Base-by-base conservation (phyloP, 2,329 filamentous ascomycete genomes). In the Hymenoscyphus scutula region DNA sequence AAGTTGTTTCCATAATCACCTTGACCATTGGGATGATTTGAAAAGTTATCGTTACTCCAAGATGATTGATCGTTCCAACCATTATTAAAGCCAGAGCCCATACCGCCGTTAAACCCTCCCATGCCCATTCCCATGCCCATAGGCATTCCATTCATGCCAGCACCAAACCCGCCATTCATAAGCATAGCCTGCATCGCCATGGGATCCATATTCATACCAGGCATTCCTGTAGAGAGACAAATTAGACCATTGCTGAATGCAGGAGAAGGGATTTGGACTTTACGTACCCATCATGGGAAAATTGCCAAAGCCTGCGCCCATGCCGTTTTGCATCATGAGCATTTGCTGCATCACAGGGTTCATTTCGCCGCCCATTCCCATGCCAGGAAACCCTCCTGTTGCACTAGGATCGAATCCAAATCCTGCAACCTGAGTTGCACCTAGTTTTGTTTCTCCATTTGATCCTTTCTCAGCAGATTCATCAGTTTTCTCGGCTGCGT, bases 11-110 rank as follows among this genome's bases (percentile, higher is more conserved):
- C 89, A 86, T 85, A 91, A 80, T 91, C 89, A 90, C 88, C 87
- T 82, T 83, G 83, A 79, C 86, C 87, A 90, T 86, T 91, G 89
- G 86, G 84, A 87, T 48, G 41, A 48, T 86, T 83, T 87, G 87
- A 92, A 88, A 86, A 91, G 89, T 91, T 92, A 91, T 91, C 89
- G 83, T 86, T 85, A 88, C 88, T 90, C 89, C 89, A 92, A 83
- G 88, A 86, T 81, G 90, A 88, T 80, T 89, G 88, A 82, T 84
- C 84, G 82, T 89, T 90, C 88, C 89, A 91, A 82, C 87, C 88
- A 85, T 88, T 86, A 84, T 89, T 88, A 83, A 87, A 84, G 77
- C 86, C 84, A 73, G 80, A 75, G 68, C 78, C 77, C 72, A 76
- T 82, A 76, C 84, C 83, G 78, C 85, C 85, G 79, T 85, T 84